Evolutionary conservation across 129 eudicot genomes (phyloP), one percentile per base, ranked within the genome.

Genomic region (Ambrosia trifida): DNA sequence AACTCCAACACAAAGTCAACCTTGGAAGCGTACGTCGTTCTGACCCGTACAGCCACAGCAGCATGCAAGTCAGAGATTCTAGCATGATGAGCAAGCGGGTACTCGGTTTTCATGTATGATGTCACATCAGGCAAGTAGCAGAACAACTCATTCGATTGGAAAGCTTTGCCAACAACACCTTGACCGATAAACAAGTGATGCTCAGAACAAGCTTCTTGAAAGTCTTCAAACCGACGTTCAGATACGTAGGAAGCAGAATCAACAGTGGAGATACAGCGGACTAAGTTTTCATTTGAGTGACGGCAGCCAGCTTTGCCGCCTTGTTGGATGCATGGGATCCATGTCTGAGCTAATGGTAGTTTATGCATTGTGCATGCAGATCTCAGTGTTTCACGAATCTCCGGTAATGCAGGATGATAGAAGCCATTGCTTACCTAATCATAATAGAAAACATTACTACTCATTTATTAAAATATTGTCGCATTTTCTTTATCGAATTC

Each of bases 81-180:
- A 8, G 98, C 96, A 59, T 89, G 84, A 75, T 93, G 98, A 24
- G 98, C 89, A 40, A 93, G 92, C 5, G 98, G 98, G 68, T 93
- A 93, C 28, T 93, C 95, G 0, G 90, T 77, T 73, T 85, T 93
- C 78, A 83, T 81, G 78, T 59, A 83, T 8, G 83, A 81, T 6
- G 95, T 89, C 36, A 93, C 84, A 59, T 93, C 90, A 17, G 85
- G 71, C 5, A 85, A 82, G 72, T 87, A 89, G 74, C 95, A 87
- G 20, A 59, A 59, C 43, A 95, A 95, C 41, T 85, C 83, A 36
- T 87, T 93, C 12, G 90, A 83, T 8, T 44, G 38, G 68, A 93
- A 87, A 24, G 98, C 96, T 69, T 61, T 76, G 17, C 98, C 98
- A 19, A 83, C 96, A 20, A 93, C 88, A 32, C 96, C 98, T 84